Conservation (phyloP, 148 eudicot species). For the Chenopodium suecicum region DNA sequence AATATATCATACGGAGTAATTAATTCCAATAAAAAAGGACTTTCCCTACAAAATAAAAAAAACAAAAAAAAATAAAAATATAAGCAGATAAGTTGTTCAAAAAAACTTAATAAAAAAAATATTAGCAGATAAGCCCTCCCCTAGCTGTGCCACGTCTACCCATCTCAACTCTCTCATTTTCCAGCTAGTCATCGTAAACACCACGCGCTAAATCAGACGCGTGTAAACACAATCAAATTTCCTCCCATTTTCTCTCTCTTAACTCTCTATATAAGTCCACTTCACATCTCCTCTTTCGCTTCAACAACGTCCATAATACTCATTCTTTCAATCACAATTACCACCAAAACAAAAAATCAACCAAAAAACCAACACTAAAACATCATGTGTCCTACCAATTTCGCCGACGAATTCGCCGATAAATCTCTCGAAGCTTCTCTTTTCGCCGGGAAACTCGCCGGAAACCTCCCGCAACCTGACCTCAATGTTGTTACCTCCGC, state of each 20-base stretch:
- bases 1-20: too few relatives aligned
- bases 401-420: slow-evolving; percentile 20
- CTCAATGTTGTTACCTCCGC: slow-evolving; percentile 52
- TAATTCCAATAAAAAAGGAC: too few relatives aligned
- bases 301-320: not conserved
- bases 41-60: too few relatives aligned
- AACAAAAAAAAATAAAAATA: too few relatives aligned
- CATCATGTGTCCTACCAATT: slow-evolving; percentile 29
- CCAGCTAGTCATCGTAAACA: not conserved
- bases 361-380: too few relatives aligned
- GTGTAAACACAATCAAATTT: not conserved
- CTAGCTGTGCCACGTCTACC: not conserved
- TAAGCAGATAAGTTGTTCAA: too few relatives aligned
- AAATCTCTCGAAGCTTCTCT: not conserved
- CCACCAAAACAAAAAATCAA: not conserved
- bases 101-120: too few relatives aligned
- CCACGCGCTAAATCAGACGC: not conserved
- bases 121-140: not conserved
- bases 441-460: slow-evolving; percentile 27
- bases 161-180: not conserved
- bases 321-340: too few relatives aligned
- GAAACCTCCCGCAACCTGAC: slow-evolving; percentile 41
- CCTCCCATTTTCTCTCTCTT: slow-evolving; percentile 16
- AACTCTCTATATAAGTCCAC: slow-evolving; percentile 18
- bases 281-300: not conserved